phyloP scores from a whole-genome alignment of 2,329 filamentous ascomycete genomes.

The Cladophialophora psammophila region DNA sequence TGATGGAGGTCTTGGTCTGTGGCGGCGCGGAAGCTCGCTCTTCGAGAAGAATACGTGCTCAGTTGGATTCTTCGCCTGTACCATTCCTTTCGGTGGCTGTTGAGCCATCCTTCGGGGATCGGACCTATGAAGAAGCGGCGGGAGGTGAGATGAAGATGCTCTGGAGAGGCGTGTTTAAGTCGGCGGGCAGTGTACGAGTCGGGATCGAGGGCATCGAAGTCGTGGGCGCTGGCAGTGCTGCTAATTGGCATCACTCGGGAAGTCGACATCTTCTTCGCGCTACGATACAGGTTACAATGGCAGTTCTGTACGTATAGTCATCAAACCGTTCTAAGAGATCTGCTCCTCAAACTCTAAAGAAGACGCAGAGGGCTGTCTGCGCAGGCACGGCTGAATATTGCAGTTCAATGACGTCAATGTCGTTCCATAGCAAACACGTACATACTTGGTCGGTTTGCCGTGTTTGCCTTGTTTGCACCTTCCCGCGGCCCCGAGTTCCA shows the following conservation, averaged over 20 bases:
- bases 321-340: background rate
- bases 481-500: background rate
- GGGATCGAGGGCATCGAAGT: slow-evolving; percentile 50
- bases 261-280: slow-evolving; percentile 23
- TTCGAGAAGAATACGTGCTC: slow-evolving; percentile 55
- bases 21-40: slow-evolving; percentile 61
- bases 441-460: background rate
- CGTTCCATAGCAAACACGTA: background rate
- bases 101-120: slow-evolving; percentile 70
- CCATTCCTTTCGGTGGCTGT: slow-evolving; percentile 69
- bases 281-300: background rate
- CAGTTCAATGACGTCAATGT: background rate
- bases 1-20: slow-evolving; percentile 53
- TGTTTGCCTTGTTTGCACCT: slow-evolving; percentile 20
- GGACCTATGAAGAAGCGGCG: slow-evolving; percentile 71
- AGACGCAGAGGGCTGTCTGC: background rate
- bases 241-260: slow-evolving; percentile 30
- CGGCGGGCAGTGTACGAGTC: slow-evolving; percentile 63
- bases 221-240: slow-evolving; percentile 27
- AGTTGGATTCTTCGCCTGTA: slow-evolving; percentile 58
- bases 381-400: background rate
- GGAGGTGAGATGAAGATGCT: slow-evolving; percentile 68
- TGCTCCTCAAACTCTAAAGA: background rate
- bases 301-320: background rate
- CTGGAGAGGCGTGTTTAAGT: slow-evolving; percentile 66